These are phyloP conservation scores for Pholiota conissans DNA, from an alignment of 768 basidiomycete species.

Conservation along the genomic window DNA sequence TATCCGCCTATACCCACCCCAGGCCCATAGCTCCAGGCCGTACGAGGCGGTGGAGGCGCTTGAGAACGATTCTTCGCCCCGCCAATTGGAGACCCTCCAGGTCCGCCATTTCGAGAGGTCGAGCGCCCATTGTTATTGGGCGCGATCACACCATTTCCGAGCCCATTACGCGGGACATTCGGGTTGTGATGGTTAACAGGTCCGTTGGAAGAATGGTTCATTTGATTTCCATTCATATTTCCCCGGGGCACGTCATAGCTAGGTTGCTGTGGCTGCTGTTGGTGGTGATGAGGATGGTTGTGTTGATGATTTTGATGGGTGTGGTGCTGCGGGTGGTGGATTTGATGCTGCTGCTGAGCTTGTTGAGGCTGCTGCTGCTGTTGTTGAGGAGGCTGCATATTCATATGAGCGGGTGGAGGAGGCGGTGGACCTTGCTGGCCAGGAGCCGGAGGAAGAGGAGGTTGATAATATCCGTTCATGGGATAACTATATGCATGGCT, in stretches of 20 bases:
- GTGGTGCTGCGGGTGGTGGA: slow-evolving; percentile 1
- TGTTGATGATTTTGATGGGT: slow-evolving; percentile 15
- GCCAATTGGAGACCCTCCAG: slow-evolving; percentile 8
- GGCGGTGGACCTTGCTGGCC: slow-evolving; percentile 29
- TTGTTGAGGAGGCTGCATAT: slow-evolving; percentile 15
- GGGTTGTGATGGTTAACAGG: slow-evolving; percentile 19
- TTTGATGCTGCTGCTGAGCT: not conserved
- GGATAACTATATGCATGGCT: slow-evolving; percentile 30
- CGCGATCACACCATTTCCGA: slow-evolving; percentile 30
- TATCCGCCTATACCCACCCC: slow-evolving; percentile 53
- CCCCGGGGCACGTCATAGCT: slow-evolving; percentile 27
- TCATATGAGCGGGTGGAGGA: slow-evolving; percentile 23
- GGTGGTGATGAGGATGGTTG: slow-evolving; percentile 19
- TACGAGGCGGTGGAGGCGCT: slow-evolving; percentile 41
- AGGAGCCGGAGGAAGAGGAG: slow-evolving; percentile 19
- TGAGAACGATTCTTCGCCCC: slow-evolving; percentile 28
- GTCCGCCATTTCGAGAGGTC: slow-evolving; percentile 22
- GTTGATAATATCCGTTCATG: slow-evolving; percentile 29
- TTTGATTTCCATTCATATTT: slow-evolving; percentile 26
- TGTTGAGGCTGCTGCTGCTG: slow-evolving; percentile 13
- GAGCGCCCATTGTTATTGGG: slow-evolving; percentile 32
- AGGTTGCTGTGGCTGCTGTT: slow-evolving; percentile 17
- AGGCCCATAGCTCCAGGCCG: slow-evolving; percentile 73
- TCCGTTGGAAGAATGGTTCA: slow-evolving; percentile 17
- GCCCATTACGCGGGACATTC: slow-evolving; percentile 25